Evolutionary conservation across 352 stramenopile species (phyloP), one percentile per base, ranked within the genome.

Genomic region (Pythium monospermum): DNA sequence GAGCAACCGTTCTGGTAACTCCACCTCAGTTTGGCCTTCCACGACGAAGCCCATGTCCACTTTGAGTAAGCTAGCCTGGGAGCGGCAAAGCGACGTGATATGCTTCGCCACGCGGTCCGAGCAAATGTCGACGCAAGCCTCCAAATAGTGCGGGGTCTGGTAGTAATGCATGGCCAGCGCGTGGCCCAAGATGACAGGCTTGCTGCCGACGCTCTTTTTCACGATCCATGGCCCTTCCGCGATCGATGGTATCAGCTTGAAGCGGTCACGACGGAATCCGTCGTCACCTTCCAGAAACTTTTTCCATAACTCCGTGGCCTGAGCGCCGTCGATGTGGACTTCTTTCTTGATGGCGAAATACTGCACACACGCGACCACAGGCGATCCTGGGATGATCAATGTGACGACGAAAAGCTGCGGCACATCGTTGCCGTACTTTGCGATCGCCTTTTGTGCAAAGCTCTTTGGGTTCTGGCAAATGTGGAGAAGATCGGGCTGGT

Each of bases 11-110:
- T 94, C 83, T 0, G 83, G 83, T 15, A 94, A 69, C 43, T 94
- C 83, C 2, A 58, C 55, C 45, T 88, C 73, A 25, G 70, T 58
- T 36, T 72, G 57, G n/a, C 75, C 83, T 56, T 94, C 83, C 22
- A 92, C 44, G 22, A 94, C 81, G 49, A 90, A 88, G 25, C 74
- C 83, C 44, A 94, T 86, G 53, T 92, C 77, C 2, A 91, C 73
- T 26, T 76, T 80, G 12, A 94, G 66, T 0, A 63, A 61, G 27
- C 73, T 79, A 25, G 70, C 81, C 43, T 87, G 72, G 23, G 73
- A 85, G 18, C 79, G 79, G 25, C 77, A 87, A 25, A 94, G 68
- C 18, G 73, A 71, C n/a, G 79, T 82, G 40, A 91, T 76, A 53
- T 91, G 80, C 31, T 82, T 87, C 49, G 83, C 79, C 25, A 92